Base-by-base conservation (phyloP, 208 protist species). In the Trypanosoma rangeli region DNA sequence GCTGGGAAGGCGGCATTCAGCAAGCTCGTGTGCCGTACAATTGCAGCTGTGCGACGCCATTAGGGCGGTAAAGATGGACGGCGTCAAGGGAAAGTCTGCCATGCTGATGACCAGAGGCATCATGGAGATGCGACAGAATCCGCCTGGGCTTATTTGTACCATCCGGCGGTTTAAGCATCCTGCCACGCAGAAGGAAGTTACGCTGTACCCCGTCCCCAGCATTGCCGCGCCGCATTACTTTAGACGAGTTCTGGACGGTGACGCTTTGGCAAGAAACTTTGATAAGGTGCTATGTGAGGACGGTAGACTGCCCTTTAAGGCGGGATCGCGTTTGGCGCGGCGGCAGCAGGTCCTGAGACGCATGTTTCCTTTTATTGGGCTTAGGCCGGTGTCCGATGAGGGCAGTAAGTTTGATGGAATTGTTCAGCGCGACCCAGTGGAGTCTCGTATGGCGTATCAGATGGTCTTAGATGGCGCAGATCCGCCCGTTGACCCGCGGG, bases 391-490 rank as follows among this genome's bases (percentile, higher is more conserved):
- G 16, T 80, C 78, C 3, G 68, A 28, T 1, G 63, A 89, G 42
- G 69, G 83, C 2, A 74, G 79, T 49, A 90, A 91, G 66, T 95
- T 90, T 68, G 90, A 95, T 69, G 90, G 90, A 37, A 66, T 89
- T n/a, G 4, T 87, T 46, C 59, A 69, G 35, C 90, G 90, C 48
- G 90, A 95, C 49, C 71, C 86, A 5, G 49, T 93, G 24, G 90
- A 95, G 79, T 89, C 84, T 13, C 85, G 86, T 26, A 95, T 95
- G 90, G 85, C 87, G n/a, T 95, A 93, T 52, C 83, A 92, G 61
- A 90, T 89, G 83, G 67, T 95, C 22, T 66, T 87, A 31, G 84
- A 93, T n/a, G 70, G 79, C 26, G 81, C 74, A 49, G 79, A 90
- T 29, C 90, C 90, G 1, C 87, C 87, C 5, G 79, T 93, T 28